Conservation (phyloP, 2,329 filamentous ascomycete species). For the Sporothrix sp. region DNA sequence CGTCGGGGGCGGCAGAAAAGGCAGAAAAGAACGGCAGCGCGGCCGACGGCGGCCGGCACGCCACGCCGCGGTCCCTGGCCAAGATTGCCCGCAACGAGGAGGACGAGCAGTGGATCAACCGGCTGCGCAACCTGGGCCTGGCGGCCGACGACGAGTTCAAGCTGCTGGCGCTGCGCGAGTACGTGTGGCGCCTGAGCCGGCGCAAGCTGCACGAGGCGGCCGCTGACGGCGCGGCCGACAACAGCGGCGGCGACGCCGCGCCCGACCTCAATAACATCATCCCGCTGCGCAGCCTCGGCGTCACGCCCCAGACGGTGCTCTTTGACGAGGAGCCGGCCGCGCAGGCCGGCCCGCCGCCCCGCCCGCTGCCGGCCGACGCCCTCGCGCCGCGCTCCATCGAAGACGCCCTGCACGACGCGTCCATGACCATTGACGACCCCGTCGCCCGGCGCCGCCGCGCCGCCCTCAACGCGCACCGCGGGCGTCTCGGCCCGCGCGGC, state of each 20-base stretch:
- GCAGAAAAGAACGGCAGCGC: background rate
- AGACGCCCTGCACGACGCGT: constrained; percentile 85
- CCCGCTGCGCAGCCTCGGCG: constrained; percentile 61
- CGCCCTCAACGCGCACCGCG: constrained; percentile 41
- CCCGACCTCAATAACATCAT: constrained; percentile 59
- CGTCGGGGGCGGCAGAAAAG: background rate
- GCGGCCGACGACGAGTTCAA: constrained; percentile 79
- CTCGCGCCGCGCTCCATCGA: constrained; percentile 64
- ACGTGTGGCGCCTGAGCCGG: constrained; percentile 77
- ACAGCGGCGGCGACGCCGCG: constrained; percentile 17
- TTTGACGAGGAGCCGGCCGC: constrained; percentile 67
- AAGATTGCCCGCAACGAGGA: constrained; percentile 72
- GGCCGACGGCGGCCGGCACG: constrained; percentile 27
- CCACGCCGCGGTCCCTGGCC: constrained; percentile 47
- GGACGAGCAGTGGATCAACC: constrained; percentile 85
- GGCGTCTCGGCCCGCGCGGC: constrained; percentile 31
- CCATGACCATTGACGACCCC: constrained; percentile 71
- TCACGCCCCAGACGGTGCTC: constrained; percentile 81
- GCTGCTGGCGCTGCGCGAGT: constrained; percentile 74
- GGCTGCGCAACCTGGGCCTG: constrained; percentile 77
- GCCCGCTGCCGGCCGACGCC: constrained; percentile 21
- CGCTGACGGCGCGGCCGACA: constrained; percentile 14
- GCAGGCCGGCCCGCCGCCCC: constrained; percentile 25
- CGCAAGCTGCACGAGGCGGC: constrained; percentile 50
- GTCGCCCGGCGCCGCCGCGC: constrained; percentile 43